Conservation (phyloP, 2,329 filamentous ascomycete genomes). For the Paraphaeosphaeria minitans region DNA sequence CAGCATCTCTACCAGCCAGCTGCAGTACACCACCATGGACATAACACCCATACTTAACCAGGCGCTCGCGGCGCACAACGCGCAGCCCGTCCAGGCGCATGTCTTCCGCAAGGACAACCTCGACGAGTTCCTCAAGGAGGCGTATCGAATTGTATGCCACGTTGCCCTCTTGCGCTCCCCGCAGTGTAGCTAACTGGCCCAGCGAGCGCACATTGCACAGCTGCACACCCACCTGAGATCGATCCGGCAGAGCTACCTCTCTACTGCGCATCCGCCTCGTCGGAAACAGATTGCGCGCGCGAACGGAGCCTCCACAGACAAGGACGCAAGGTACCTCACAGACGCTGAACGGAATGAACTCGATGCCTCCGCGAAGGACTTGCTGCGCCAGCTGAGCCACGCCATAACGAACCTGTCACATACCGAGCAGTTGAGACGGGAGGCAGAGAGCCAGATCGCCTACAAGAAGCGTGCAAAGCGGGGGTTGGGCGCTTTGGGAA, state of each 20-base stretch:
- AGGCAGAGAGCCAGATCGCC: slow-evolving; percentile 73
- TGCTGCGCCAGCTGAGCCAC: slow-evolving; percentile 83
- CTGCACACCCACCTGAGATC: slow-evolving; percentile 79
- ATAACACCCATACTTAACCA: slow-evolving; percentile 72
- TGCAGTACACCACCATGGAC: slow-evolving; percentile 52
- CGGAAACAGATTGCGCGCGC: slow-evolving; percentile 54
- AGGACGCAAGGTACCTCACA: slow-evolving; percentile 65
- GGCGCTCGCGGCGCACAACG: slow-evolving; percentile 65
- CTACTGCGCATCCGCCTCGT: slow-evolving; percentile 69
- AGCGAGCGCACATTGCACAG: slow-evolving; percentile 85
- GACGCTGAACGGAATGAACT: slow-evolving; percentile 84
- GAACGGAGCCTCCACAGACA: slow-evolving; percentile 46
- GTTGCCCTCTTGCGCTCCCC: slow-evolving; percentile 18
- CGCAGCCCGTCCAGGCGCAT: slow-evolving; percentile 55
- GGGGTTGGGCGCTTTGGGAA: slow-evolving; percentile 71
- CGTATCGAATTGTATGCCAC: slow-evolving; percentile 80
- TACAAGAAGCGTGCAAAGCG: slow-evolving; percentile 68
- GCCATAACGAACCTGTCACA: slow-evolving; percentile 80
- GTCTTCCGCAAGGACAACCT: slow-evolving; percentile 55
- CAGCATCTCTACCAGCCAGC: slow-evolving; percentile 11
- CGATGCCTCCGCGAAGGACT: slow-evolving; percentile 82
- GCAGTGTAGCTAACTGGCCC: slow-evolving; percentile 29
- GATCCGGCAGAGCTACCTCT: slow-evolving; percentile 90
- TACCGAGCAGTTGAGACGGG: slow-evolving; percentile 79
- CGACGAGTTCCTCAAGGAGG: slow-evolving; percentile 91